Conservation (phyloP, 768 basidiomycete genomes). For the Hemileccinum impolitum region DNA sequence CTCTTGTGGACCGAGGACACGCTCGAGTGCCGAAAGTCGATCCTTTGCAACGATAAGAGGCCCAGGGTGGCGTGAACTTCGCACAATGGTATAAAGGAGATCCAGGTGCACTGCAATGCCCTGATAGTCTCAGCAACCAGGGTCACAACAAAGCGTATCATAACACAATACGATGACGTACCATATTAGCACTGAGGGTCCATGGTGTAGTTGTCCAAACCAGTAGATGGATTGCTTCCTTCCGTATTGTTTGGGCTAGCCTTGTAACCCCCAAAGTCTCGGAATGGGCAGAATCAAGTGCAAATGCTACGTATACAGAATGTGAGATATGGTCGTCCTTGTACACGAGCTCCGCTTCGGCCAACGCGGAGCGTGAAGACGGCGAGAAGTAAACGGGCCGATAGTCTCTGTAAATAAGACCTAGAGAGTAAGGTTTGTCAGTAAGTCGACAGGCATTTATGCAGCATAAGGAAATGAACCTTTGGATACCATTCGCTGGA, state of each 20-base stretch:
- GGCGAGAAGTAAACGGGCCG: slow-evolving; percentile 95
- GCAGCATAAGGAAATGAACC: slow-evolving; percentile 38
- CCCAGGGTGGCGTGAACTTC: slow-evolving; percentile 23
- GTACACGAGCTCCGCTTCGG: slow-evolving; percentile 92
- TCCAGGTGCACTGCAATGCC: slow-evolving; percentile 85
- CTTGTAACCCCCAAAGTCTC: slow-evolving; percentile 12
- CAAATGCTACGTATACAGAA: slow-evolving; percentile 83
- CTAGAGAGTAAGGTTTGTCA: slow-evolving; percentile 32
- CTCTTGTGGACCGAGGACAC: slow-evolving; percentile 18
- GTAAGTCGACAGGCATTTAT: background rate
- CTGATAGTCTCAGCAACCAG: slow-evolving; percentile 37
- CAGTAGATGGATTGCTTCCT: slow-evolving; percentile 48
- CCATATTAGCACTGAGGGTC: slow-evolving; percentile 96
- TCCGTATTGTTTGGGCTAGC: slow-evolving; percentile 32
- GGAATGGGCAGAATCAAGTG: slow-evolving; percentile 40
- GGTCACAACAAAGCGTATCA: background rate
- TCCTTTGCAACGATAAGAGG: slow-evolving; percentile 51
- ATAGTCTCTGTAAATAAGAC: slow-evolving; percentile 79
- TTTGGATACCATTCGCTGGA: slow-evolving; percentile 84
- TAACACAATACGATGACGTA: slow-evolving; percentile 31
- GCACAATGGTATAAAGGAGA: slow-evolving; percentile 60
- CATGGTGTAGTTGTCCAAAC: slow-evolving; percentile 99
- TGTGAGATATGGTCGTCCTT: slow-evolving; percentile 85
- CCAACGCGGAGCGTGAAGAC: slow-evolving; percentile 88
- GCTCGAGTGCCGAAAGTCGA: slow-evolving; percentile 38